A percentile compares a stretch with the other conserved stretches of the same genome.
phyloP scores from a whole-genome alignment of 2,329 filamentous ascomycete genomes.

The Nemania sp. region DNA sequence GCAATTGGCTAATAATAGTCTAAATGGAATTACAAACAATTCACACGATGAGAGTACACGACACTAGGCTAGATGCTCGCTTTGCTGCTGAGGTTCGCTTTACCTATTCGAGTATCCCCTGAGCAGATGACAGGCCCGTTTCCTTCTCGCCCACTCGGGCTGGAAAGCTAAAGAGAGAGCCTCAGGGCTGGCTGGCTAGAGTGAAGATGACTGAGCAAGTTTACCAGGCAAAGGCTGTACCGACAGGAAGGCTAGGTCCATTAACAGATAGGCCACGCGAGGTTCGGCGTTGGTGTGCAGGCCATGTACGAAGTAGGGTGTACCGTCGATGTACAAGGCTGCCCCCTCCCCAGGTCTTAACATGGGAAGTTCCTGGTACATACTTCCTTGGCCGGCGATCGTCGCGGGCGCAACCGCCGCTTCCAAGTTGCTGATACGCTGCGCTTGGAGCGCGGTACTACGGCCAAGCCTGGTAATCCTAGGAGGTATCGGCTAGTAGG shows the following conservation, averaged over 20 bases:
- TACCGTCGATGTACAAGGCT: conserved; percentile 19
- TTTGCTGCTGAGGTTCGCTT: conserved; percentile 6
- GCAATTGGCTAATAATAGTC: conserved; percentile 4
- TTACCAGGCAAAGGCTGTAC: conserved; percentile 3
- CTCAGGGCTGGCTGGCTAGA: conserved; percentile 5
- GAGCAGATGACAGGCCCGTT: neutral
- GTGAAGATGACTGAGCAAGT: conserved; percentile 13
- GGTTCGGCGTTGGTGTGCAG: conserved; percentile 9
- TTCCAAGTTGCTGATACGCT: too few species aligned
- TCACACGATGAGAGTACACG: neutral
- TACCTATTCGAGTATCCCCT: conserved; percentile 23
- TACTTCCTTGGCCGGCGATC: too few species aligned
- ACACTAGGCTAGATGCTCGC: neutral
- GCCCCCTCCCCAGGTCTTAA: too few species aligned
- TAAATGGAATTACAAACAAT: conserved; percentile 20
- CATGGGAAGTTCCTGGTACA: too few species aligned
- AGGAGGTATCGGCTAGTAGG: too few species aligned
- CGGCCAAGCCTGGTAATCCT: too few species aligned
- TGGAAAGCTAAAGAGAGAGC: conserved; percentile 16
- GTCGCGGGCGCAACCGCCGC: too few species aligned
- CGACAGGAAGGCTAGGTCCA: conserved; percentile 12
- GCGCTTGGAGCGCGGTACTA: too few species aligned
- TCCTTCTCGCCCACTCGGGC: neutral
- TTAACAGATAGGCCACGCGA: conserved; percentile 17
- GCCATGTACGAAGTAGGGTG: conserved; percentile 8